Base-by-base conservation (phyloP, 192 early-diverging fungal genomes). In the Coemansia sp. region DNA sequence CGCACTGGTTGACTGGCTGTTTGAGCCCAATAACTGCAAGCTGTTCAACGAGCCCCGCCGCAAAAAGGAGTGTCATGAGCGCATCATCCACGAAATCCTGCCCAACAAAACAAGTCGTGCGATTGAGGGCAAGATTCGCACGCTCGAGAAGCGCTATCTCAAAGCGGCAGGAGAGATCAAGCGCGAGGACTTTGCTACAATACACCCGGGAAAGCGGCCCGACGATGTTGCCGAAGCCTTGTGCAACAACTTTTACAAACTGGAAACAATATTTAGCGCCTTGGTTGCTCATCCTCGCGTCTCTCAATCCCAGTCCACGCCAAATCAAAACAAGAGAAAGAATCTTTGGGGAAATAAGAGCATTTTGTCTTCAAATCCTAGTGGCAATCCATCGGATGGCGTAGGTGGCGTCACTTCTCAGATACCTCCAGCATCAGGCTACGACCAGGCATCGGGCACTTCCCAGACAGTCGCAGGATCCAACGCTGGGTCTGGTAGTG, bases 61-160 rank as follows among this genome's bases (percentile, higher is more conserved):
- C 59, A 81, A 81, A 43, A 81, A 81, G 52, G 79, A 81, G 16
- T 81, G 79, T 55, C 79, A 81, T 28, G 79, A 81, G 64, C 69
- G 70, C 33, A 81, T 81, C 26, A 81, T 75, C 31, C 69, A 62
- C 46, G 79, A 80, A 2, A 70, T 81, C 5, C 55, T 81, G 59
- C 70, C 79, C 16, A 39, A 23, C 66, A 81, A 81, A 52, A 81
- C 79, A 35, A 81, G 79, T 43, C 73, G 79, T 9, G 70, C 79
- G 4, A 81, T 81, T 30, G 79, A 81, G 52, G 79, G 79, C 64
- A 81, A 81, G 63, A 81, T 81, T 29, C 73, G 79, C 42, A 81
- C 79, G 4, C 46, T 81, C 13, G 79, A 81, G 29, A 81, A 75
- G 61, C 73, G 73, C 10, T 81, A 81, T 30, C 67, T 58, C 28